A percentile compares a stretch with the other conserved stretches of the same genome.
These are phyloP conservation scores for Ogataea philodendri DNA, from an alignment of 805 yeast genomes.

Conservation along the genomic window DNA sequence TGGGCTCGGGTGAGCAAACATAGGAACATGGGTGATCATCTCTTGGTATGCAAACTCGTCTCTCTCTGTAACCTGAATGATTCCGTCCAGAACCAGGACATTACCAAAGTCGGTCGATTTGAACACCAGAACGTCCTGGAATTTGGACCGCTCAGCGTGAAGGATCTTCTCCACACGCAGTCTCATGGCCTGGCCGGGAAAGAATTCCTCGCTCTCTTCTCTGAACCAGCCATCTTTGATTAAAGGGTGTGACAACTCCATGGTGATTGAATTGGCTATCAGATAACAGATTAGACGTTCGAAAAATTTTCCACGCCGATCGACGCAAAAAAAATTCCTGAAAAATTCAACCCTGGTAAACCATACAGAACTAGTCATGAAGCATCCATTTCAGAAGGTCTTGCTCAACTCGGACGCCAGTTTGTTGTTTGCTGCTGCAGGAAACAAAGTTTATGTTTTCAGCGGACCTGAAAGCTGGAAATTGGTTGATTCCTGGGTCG, in stretches of 20 bases:
- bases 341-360: no score
- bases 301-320: conserved; percentile 18
- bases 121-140: conserved; percentile 82
- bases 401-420: conserved; percentile 44
- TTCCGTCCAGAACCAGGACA: conserved; percentile 86
- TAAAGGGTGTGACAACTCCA: conserved; percentile 43
- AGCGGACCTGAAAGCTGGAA: conserved; percentile 29
- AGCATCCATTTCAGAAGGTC: conserved; percentile 70
- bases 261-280: conserved; percentile 1
- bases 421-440: conserved; percentile 53
- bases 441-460: conserved; percentile 58
- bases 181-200: conserved; percentile 86
- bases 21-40: conserved; percentile 80
- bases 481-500: conserved; percentile 61
- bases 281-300: neutral
- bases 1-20: conserved; percentile 75
- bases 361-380: conserved; percentile 38
- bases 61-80: conserved; percentile 85
- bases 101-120: conserved; percentile 76
- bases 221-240: conserved; percentile 76
- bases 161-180: conserved; percentile 62
- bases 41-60: conserved; percentile 96
- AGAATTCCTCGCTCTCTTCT: conserved; percentile 65
- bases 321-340: conserved; percentile 8
- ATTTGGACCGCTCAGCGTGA: conserved; percentile 64